Evolutionary conservation across 2,329 filamentous ascomycete species (phyloP).

Genomic region (Myriangium duriaei): DNA sequence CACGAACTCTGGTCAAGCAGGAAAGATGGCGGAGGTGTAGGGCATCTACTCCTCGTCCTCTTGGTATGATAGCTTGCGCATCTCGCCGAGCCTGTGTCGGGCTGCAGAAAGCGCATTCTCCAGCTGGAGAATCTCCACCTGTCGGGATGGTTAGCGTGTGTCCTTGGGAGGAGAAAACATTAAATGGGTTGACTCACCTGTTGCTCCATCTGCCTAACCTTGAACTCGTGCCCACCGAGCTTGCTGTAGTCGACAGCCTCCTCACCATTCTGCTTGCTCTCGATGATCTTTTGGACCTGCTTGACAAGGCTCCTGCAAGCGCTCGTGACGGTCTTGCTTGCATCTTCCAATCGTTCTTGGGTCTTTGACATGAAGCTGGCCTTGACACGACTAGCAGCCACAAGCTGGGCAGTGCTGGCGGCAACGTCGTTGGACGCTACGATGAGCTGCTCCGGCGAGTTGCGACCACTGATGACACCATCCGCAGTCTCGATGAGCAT

Average conservation of each 20-base stretch:
- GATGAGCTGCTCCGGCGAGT: constrained; percentile 92
- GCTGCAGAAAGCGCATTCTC: constrained; percentile 76
- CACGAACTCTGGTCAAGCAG: no score
- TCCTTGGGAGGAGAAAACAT: constrained; percentile 10
- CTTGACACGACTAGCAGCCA: constrained; percentile 91
- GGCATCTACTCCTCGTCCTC: constrained; percentile 44
- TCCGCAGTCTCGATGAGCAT: constrained; percentile 96
- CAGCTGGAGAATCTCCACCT: constrained; percentile 95
- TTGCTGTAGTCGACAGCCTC: constrained; percentile 79
- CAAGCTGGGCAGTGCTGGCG: constrained; percentile 88
- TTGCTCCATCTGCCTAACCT: constrained; percentile 98
- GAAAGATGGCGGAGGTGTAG: no score
- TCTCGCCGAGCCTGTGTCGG: constrained; percentile 77
- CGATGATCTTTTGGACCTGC: constrained; percentile 90
- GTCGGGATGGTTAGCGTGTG: constrained; percentile 13
- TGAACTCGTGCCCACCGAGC: constrained; percentile 90
- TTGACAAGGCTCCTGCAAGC: constrained; percentile 80
- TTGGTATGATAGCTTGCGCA: constrained; percentile 93
- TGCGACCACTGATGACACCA: constrained; percentile 81
- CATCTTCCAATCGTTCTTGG: constrained; percentile 80
- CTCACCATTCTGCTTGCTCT: constrained; percentile 64
- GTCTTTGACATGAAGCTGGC: constrained; percentile 96
- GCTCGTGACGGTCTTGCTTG: constrained; percentile 81
- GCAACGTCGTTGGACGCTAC: constrained; percentile 96
- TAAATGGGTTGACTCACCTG: constrained; percentile 68